Evolutionary conservation across 805 yeast genomes (phyloP), one percentile per base, ranked within the genome.

Genomic region (Candida verbasci): DNA sequence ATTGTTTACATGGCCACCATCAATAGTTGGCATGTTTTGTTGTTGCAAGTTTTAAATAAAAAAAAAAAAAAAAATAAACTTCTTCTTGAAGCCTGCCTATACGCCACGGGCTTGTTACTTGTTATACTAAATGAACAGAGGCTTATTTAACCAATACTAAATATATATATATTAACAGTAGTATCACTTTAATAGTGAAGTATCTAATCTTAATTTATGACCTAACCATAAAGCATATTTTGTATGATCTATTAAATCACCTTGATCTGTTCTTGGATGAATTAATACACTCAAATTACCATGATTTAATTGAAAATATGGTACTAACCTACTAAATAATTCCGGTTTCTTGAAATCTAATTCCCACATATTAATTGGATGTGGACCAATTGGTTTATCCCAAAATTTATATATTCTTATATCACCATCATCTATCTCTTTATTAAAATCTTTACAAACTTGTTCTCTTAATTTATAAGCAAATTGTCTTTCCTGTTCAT

Each of bases 331-430:
- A 2, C 61, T 52, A 43, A 74, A 74, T 6, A 68, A 46, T 21
- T 60, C 72, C 0, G 78, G 72, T 7, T 57, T 66, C 22, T 61
- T 55, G 39, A 74, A 71, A 52, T 77, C 82, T 18, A 70, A 46
- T 47, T 77, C 82, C 62, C 75, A 77, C 82, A 77, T 77, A 25
- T 63, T 68, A 21, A 69, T 55, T 0, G 81, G 78, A 44, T 77
- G 82, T 2, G 83, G 82, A 0, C 83, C 83, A 20, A 77, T 49
- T 17, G 77, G 71, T 29, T 55, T 52, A 25, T 68, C 70, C 65
- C 72, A 71, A 21, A 71, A 55, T 39, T 64, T 64, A 52, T 65
- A 62, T 3, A 74, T 62, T 37, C 75, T 47, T 9, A 72, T 56
- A 16, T 56, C 51, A 1, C 74, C 76, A 2, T 51, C 41, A 18